Evolutionary conservation across 2,329 filamentous ascomycete genomes (phyloP).

Genomic region (Cryphonectria nitschkei): DNA sequence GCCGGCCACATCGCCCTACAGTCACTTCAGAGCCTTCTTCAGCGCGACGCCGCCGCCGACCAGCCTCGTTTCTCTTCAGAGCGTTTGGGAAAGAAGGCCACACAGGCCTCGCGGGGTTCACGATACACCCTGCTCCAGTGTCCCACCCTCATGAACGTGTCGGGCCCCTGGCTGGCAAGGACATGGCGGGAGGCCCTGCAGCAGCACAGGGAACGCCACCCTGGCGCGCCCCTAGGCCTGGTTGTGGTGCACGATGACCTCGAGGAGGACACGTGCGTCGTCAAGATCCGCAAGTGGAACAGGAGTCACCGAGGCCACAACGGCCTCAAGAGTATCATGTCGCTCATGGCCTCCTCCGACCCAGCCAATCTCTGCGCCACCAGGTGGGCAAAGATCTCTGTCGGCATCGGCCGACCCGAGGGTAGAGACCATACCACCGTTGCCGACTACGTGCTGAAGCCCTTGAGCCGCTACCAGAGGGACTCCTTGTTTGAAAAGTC

Average conservation of each 20-base stretch:
- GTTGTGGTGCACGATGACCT: slow-evolving; percentile 90
- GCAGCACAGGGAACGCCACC: slow-evolving; percentile 31
- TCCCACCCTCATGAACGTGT: slow-evolving; percentile 81
- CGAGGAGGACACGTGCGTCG: slow-evolving; percentile 69
- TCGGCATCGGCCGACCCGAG: slow-evolving; percentile 85
- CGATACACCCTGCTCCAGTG: slow-evolving; percentile 75
- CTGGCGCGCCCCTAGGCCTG: slow-evolving; percentile 48
- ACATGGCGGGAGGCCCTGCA: slow-evolving; percentile 65
- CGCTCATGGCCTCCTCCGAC: slow-evolving; percentile 45
- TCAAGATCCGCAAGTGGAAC: slow-evolving; percentile 66
- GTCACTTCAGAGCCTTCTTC: slow-evolving; percentile 56
- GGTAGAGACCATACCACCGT: slow-evolving; percentile 70
- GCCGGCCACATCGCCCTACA: slow-evolving; percentile 81
- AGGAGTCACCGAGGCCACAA: slow-evolving; percentile 73
- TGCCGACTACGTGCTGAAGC: slow-evolving; percentile 74
- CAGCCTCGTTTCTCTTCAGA: slow-evolving; percentile 55
- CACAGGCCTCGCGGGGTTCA: slow-evolving; percentile 50
- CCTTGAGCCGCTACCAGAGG: slow-evolving; percentile 61
- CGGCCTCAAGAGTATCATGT: slow-evolving; percentile 70
- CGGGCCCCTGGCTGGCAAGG: slow-evolving; percentile 69
- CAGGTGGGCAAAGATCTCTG: slow-evolving; percentile 64
- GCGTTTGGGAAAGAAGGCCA: slow-evolving; percentile 54
- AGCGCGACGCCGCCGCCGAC: slow-evolving; percentile 32
- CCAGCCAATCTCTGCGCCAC: slow-evolving; percentile 42
- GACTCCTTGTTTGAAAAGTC: slow-evolving; percentile 55